phyloP scores from a whole-genome alignment of 177 flowering plant species.

The Tripterygium wilfordii region DNA sequence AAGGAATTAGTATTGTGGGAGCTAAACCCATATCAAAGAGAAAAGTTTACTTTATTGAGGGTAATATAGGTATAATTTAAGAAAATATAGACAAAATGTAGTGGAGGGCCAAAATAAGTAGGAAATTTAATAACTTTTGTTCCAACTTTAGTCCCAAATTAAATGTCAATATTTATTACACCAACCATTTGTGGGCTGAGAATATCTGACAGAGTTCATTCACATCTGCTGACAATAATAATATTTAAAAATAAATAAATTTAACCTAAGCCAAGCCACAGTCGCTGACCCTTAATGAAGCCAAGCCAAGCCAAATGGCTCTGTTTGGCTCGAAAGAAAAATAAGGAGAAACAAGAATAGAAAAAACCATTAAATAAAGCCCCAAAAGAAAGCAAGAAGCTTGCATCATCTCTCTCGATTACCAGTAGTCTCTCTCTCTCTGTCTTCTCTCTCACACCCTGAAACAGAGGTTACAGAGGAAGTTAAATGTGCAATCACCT shows the following conservation, averaged over 20 bases:
- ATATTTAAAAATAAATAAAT: neutral
- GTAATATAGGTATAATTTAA: too few species aligned
- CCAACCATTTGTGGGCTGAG: constrained; percentile 6
- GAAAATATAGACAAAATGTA: too few species aligned
- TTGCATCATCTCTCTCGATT: constrained; percentile 9
- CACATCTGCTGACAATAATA: constrained; percentile 8
- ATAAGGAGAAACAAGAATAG: neutral
- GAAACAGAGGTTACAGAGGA: constrained; percentile 34
- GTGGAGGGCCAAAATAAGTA: too few species aligned
- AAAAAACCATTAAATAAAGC: constrained; percentile 18
- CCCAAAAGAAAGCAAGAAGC: constrained; percentile 7
- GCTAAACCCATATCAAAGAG: too few species aligned
- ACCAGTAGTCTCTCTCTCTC: constrained; percentile 12
- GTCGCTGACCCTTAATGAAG: neutral
- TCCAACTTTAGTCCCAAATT: too few species aligned
- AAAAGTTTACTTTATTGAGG: too few species aligned
- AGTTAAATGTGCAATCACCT: constrained; percentile 36
- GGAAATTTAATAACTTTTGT: constrained; percentile 1
- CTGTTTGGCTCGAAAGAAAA: neutral
- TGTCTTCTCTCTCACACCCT: constrained; percentile 37
- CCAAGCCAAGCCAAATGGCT: neutral
- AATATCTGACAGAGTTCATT: constrained; percentile 17
- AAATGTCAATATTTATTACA: constrained; percentile 4
- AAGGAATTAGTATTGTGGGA: too few species aligned
- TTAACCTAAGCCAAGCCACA: neutral